Conservation (phyloP, 192 early-diverging fungal genomes). For the Haplosporangium gracile region DNA sequence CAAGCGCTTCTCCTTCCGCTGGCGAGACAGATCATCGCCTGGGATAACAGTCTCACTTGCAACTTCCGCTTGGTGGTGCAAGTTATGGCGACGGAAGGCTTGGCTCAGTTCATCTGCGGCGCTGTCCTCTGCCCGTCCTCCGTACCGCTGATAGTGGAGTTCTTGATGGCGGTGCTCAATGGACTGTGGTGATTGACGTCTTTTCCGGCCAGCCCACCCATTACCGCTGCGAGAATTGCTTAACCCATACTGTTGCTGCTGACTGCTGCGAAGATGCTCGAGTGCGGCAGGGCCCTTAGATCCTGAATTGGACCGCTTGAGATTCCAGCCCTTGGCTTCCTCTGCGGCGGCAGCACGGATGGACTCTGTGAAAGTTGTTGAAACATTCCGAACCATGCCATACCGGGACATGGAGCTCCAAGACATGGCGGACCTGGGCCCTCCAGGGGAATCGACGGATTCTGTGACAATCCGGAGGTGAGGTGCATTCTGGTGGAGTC, state of each 20-base stretch:
- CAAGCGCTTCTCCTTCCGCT: constrained; percentile 31
- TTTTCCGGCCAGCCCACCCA: constrained; percentile 5
- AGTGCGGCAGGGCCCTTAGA: constrained; percentile 51
- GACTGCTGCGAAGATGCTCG: constrained; percentile 24
- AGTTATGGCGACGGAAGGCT: constrained; percentile 22
- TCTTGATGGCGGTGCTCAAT: constrained; percentile 41
- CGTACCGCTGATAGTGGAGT: constrained; percentile 19
- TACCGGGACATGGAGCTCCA: constrained; percentile 15
- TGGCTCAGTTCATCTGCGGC: constrained; percentile 25
- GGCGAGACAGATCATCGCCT: not conserved
- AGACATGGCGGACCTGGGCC: not conserved
- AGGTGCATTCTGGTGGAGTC: constrained; percentile 31
- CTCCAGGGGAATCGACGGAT: constrained; percentile 4
- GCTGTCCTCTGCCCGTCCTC: not conserved
- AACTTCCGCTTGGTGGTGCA: not conserved
- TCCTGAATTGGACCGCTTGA: constrained; percentile 1
- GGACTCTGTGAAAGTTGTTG: constrained; percentile 43
- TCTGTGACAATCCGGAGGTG: constrained; percentile 29
- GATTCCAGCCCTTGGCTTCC: constrained; percentile 36
- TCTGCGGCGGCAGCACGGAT: constrained; percentile 46
- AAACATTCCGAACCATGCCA: constrained; percentile 36
- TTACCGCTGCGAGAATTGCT: constrained; percentile 3
- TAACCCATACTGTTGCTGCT: not conserved
- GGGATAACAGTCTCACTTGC: not conserved
- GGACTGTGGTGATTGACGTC: constrained; percentile 4